Percentiles rank a stretch among this genome's conserved stretches.
Conservation (phyloP, 1,139 yeast genomes). For the Yamadazyma triangularis region DNA sequence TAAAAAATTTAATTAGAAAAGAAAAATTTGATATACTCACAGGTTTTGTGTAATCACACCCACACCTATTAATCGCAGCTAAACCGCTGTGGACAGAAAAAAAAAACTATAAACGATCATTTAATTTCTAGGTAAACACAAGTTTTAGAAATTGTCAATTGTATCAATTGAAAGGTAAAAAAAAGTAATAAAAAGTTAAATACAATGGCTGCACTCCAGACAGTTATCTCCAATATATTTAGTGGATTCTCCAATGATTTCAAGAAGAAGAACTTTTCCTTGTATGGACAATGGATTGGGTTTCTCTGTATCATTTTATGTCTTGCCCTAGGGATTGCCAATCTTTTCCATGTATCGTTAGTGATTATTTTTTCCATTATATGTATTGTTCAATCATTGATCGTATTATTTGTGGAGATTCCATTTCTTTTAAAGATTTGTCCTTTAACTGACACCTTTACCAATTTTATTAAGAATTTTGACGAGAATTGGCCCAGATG, state of each 20-base stretch:
- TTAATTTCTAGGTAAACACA: no score
- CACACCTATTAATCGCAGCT: no score
- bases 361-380: slow-evolving; percentile 82
- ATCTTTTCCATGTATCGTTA: slow-evolving; percentile 77
- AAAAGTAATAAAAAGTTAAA: no score
- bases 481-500: slow-evolving; percentile 54
- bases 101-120: not conserved
- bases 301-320: slow-evolving; percentile 72
- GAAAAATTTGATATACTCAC: no score
- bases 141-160: no score
- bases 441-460: slow-evolving; percentile 83
- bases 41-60: no score
- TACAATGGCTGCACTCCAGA: slow-evolving; percentile 11
- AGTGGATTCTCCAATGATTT: slow-evolving; percentile 62
- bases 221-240: slow-evolving; percentile 30
- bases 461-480: slow-evolving; percentile 39
- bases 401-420: slow-evolving; percentile 82
- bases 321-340: slow-evolving; percentile 86
- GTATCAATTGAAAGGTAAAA: not conserved
- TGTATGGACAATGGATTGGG: slow-evolving; percentile 58
- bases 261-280: slow-evolving; percentile 59
- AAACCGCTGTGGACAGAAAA: no score
- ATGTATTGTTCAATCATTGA: slow-evolving; percentile 76
- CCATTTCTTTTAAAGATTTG: slow-evolving; percentile 87
- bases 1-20: no score